Conservation (phyloP, 306 rosid species). For the Crotalaria pallida region DNA sequence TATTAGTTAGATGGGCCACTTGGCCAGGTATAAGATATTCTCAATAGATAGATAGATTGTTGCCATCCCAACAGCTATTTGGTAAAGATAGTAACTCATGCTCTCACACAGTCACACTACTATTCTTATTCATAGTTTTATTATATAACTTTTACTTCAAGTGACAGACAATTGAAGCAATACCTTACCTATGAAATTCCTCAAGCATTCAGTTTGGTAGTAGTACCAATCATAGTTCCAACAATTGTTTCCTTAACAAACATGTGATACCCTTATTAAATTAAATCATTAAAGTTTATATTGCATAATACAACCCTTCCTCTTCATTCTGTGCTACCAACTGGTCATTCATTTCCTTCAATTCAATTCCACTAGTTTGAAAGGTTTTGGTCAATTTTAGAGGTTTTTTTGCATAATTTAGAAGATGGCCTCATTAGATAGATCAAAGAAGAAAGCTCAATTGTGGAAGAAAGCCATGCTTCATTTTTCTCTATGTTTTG, state of each 20-base stretch:
- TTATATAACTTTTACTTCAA: slow-evolving; percentile 70
- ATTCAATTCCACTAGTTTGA: slow-evolving; percentile 17
- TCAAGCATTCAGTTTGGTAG: slow-evolving; percentile 41
- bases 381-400: slow-evolving; percentile 5
- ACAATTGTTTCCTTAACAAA: slow-evolving; percentile 17
- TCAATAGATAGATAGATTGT: slow-evolving; percentile 59
- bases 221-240: slow-evolving; percentile 37
- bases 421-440: slow-evolving; percentile 68
- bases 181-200: slow-evolving; percentile 33
- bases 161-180: slow-evolving; percentile 56
- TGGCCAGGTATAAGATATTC: not conserved
- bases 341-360: slow-evolving; percentile 10
- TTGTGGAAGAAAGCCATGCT: slow-evolving; percentile 81
- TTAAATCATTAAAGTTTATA: slow-evolving; percentile 25
- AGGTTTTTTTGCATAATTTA: slow-evolving; percentile 22
- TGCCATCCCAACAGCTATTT: slow-evolving; percentile 72
- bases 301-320: slow-evolving; percentile 11
- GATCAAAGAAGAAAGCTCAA: slow-evolving; percentile 72
- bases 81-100: slow-evolving; percentile 54
- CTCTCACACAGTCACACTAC: slow-evolving; percentile 22
- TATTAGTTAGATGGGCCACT: slow-evolving; percentile 12
- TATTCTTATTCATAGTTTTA: not conserved
- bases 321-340: slow-evolving; percentile 20
- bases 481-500: slow-evolving; percentile 81
- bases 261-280: slow-evolving; percentile 16